Evolutionary conservation across 306 rosid species (phyloP), one percentile per base, ranked within the genome.

Genomic region (Glycine latifolia): DNA sequence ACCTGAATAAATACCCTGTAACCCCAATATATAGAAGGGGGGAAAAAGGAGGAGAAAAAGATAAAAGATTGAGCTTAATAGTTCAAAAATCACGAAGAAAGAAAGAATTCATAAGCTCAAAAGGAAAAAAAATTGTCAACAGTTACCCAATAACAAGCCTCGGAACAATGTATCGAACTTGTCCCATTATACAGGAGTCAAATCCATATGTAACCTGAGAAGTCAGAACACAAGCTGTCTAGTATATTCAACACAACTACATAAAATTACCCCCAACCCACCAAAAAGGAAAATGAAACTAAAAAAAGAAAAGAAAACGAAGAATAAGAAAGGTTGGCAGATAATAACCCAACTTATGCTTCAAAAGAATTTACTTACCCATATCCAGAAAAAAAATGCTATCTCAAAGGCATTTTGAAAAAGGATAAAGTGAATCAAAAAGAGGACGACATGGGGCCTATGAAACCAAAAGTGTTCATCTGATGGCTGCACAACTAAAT

Each of bases 341-440:
- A 75, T 39, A 69, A 73, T 47, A n/a, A 35, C 53, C 10, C 8
- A 58, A 76, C 6, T 52, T 16, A 67, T 73, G 41, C 80, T 69
- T 70, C 79, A 12, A 54, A 81, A 61, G 73, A 83, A 78, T 16
- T 71, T 70, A 73, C 92, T 85, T 86, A 95, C 99, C 99, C 85
- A 90, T 78, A 91, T 95, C 99, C 99, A 95, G 89, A 95, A 90
- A 77, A 95, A 95, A 73, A 92, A 91, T 13, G 95, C 97, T 47
- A 95, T 92, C 92, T 95, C 99, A 44, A 95, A 95, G 75, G 99
- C 90, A 72, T 95, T 95, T 87, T 95, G 99, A 88, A 95, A 95
- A 87, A 95, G 99, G 84, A 90, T 95, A n/a, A 95, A 85, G 81
- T 93, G 99, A 75, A 95, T 91, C 89, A 95, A 87, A 87, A 90